A percentile compares a stretch with the other conserved stretches of the same genome.
These are phyloP conservation scores for Colletotrichum navitas DNA, from an alignment of 2,329 filamentous ascomycete genomes.

Conservation along the genomic window DNA sequence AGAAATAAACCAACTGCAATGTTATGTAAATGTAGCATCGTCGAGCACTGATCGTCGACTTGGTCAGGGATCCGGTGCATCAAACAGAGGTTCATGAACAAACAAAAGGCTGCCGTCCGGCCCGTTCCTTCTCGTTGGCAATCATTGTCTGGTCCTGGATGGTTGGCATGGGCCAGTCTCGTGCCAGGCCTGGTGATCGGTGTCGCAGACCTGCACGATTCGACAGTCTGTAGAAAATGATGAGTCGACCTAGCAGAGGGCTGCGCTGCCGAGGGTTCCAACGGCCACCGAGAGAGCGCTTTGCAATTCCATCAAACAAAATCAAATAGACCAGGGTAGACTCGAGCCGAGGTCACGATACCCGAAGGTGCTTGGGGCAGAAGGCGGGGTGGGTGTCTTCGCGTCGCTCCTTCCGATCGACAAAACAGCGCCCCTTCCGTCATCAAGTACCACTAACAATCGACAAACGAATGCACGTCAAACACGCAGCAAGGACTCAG, in stretches of 20 bases:
- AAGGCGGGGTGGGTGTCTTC: too few species aligned
- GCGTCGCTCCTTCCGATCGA: not conserved
- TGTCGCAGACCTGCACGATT: not conserved
- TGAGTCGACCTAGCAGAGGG: not conserved
- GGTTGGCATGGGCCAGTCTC: too few species aligned
- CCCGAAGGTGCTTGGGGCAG: not conserved
- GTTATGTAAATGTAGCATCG: not conserved
- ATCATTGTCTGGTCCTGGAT: not conserved
- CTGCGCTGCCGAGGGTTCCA: not conserved
- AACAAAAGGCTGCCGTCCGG: too few species aligned
- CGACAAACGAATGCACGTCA: not conserved
- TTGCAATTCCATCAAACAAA: not conserved
- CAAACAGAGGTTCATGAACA: not conserved
- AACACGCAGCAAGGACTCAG: not conserved
- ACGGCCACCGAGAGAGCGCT: not conserved
- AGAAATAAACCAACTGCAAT: not conserved
- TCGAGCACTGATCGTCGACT: not conserved
- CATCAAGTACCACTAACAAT: not conserved
- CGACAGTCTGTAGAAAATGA: not conserved
- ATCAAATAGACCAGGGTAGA: not conserved
- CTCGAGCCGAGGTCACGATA: slow-evolving; percentile 2
- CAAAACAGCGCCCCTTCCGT: not conserved
- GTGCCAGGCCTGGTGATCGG: not conserved
- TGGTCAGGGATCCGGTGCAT: not conserved
- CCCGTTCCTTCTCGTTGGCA: not conserved